Conservation (phyloP, 78 protist genomes). For the Polysphondylium violaceum region DNA sequence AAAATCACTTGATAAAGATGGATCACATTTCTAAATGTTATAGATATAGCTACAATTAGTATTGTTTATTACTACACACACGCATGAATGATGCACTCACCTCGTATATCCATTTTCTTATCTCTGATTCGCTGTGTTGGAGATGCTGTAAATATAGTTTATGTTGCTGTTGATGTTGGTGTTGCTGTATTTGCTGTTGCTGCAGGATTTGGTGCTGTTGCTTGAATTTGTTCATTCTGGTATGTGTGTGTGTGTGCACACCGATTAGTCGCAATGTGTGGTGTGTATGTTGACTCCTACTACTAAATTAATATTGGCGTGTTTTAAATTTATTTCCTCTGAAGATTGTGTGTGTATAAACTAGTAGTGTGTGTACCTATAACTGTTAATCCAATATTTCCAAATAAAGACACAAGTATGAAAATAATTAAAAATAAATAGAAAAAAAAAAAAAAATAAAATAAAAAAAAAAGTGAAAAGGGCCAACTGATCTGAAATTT, state of each 20-base stretch:
- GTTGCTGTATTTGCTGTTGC: slow-evolving; percentile 2
- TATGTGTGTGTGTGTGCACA: no score
- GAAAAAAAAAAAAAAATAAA: no score
- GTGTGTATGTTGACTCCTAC: no score
- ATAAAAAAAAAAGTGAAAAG: no score
- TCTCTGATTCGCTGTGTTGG: slow-evolving; percentile 23
- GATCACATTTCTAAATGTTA: slow-evolving; percentile 25
- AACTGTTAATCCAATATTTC: no score
- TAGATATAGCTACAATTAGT: neutral
- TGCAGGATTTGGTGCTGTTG: slow-evolving; percentile 1
- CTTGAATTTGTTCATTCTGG: neutral
- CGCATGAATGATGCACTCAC: neutral
- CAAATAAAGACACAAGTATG: no score
- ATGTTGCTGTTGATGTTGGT: slow-evolving; percentile 21
- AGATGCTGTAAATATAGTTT: neutral
- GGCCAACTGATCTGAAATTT: no score
- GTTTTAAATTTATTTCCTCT: slow-evolving; percentile 3
- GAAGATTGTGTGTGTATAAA: no score
- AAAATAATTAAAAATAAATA: no score
- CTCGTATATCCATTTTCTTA: slow-evolving; percentile 59
- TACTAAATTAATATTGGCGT: no score
- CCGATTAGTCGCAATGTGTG: no score
- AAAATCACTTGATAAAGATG: slow-evolving; percentile 39
- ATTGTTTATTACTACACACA: neutral
- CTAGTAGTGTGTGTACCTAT: no score